phyloP scores from a whole-genome alignment of 805 yeast species.

The Diddensiella caesifluorescens region DNA sequence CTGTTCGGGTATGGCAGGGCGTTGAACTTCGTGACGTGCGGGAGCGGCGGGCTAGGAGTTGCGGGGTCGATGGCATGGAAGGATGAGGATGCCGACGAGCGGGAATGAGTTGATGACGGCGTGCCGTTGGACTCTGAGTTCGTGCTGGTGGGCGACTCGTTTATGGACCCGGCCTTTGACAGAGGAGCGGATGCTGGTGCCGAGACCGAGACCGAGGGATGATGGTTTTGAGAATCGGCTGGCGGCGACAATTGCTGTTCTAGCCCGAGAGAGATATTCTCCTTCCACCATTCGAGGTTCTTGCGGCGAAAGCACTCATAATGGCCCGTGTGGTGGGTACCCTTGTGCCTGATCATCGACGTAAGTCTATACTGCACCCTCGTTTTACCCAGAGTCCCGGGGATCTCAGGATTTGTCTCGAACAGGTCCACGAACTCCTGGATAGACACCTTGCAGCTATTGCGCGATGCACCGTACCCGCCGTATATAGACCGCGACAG shows the following conservation, averaged over 20 bases:
- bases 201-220: not conserved
- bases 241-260: not conserved
- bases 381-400: slow-evolving; percentile 28
- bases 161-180: too few species aligned
- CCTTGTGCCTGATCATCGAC: slow-evolving; percentile 79
- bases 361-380: slow-evolving; percentile 50
- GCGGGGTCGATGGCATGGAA: not conserved
- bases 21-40: slow-evolving; percentile 1
- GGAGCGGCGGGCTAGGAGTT: not conserved
- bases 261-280: not conserved
- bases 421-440: slow-evolving; percentile 48
- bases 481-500: slow-evolving; percentile 76
- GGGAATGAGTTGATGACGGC: not conserved
- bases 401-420: slow-evolving; percentile 9
- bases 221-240: slow-evolving; percentile 1
- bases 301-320: slow-evolving; percentile 83
- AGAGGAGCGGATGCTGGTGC: slow-evolving; percentile 3
- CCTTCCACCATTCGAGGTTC: slow-evolving; percentile 27
- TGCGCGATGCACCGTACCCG: slow-evolving; percentile 63
- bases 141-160: too few species aligned
- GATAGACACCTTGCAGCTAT: slow-evolving; percentile 65
- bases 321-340: slow-evolving; percentile 85
- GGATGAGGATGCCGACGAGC: not conserved
- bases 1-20: slow-evolving; percentile 16
- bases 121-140: not conserved